Evolutionary conservation across 2,329 filamentous ascomycete genomes (phyloP), one percentile per base, ranked within the genome.

Genomic region (Ascochyta koolunga): DNA sequence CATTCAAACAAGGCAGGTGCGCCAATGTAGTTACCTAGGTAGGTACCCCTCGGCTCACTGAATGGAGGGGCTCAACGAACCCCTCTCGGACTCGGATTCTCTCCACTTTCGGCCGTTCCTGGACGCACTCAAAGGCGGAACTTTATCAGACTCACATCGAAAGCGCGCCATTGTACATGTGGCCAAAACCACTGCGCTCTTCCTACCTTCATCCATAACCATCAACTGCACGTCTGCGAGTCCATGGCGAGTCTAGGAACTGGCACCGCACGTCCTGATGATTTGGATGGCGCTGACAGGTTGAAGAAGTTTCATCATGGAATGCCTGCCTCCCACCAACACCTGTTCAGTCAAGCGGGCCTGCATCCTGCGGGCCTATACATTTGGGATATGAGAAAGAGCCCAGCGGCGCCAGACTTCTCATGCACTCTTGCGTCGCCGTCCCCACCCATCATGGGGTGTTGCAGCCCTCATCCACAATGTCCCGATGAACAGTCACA

Each of bases 1-100:
- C 39, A 44, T 49, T 41, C 45, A 38, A 67, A 65, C 41, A 58
- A 49, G 68, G 68, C 65, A 70, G 68, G 68, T 70, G 67, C 35
- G 46, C 37, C 39, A 21, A 41, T 36, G 55, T 58, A 60, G 47
- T 60, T 60, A 64, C n/a, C n/a, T n/a, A n/a, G n/a, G n/a, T n/a
- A n/a, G 58, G 61, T 60, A 62, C 56, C 38, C 43, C 42, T 57
- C 58, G 56, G 63, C 56, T 61, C 51, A 51, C 50, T 44, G 43
- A 43, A 51, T 57, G 45, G 49, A n/a, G n/a, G 58, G 58, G 42
- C 54, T 58, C 52, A 58, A 59, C 41, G 44, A 54, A 54, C 40
- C 59, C 60, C 56, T 60, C n/a, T n/a, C n/a, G n/a, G n/a, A n/a
- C 55, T 53, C 48, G 60, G 54, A 43, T 48, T 31, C 54, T 60